Evolutionary conservation across 2,329 filamentous ascomycete genomes (phyloP), one percentile per base, ranked within the genome.

Genomic region (Diaporthe vexans): DNA sequence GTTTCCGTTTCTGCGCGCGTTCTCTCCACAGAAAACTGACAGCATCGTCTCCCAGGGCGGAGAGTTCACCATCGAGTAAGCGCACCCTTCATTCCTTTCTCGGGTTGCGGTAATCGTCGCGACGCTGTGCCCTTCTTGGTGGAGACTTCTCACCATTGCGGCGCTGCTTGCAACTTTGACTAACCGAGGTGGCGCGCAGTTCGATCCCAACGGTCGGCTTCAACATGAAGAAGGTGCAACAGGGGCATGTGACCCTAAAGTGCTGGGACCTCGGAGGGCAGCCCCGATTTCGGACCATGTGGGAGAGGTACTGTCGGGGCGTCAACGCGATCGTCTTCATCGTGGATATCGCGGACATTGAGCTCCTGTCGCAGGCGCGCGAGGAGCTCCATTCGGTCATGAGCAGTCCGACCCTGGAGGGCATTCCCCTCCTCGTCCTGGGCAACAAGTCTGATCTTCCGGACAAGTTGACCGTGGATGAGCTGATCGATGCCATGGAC

Each of bases 191-290:
- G 72, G 29, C 48, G 78, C 85, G 81, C 87, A 98, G 96, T 88
- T 97, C 96, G 78, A 98, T 98, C 83, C 97, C 97, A 76, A 99
- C 97, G 21, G 96, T 99, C 80, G 97, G 97, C 78, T 98, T 98
- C 88, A 99, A 98, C 85, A 98, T 98, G 92, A 98, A 98, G 89
- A 93, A 94, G 79, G 95, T 99, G 80, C 95, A 98, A 86, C 96
- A 97, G 82, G 97, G 97, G 79, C 96, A 98, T 90, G 97, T 99
- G 83, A 97, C 97, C 79, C 89, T 99, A 81, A 98, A 98, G 86
- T 99, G 97, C 85, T 99, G 97, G 97, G 97, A 99, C 86, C 91
- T 99, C 77, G 97, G 97, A 79, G 97, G 97, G 71, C 97, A 99
- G 86, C 96, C 97, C 79, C 91, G 96, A 78, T 99, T 98, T 87